Conservation (phyloP, 23 red algal genomes). For the Gracilaria caudata region DNA sequence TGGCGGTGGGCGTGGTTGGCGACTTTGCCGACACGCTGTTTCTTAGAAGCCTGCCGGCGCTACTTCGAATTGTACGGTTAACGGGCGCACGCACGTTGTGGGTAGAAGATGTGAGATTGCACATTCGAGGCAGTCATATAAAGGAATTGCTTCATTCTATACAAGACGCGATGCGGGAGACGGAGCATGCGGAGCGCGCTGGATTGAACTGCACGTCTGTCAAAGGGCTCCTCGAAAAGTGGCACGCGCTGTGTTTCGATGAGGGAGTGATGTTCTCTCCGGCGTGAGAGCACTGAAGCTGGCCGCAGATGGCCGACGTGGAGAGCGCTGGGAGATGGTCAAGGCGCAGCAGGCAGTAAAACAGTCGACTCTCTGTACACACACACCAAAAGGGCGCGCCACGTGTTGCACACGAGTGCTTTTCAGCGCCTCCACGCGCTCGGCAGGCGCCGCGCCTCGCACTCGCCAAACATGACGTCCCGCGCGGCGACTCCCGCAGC, state of each 20-base stretch:
- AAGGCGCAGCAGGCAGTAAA: no score
- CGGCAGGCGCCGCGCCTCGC: no score
- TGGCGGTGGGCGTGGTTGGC: constrained; percentile 7
- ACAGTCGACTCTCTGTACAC: no score
- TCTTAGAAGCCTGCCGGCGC: background rate
- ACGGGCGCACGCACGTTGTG: background rate
- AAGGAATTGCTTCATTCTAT: background rate
- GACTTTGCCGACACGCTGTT: background rate
- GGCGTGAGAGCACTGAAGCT: background rate
- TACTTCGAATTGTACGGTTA: background rate
- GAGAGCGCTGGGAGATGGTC: no score
- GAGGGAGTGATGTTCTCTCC: background rate
- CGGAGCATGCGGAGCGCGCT: background rate
- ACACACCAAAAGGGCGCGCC: background rate
- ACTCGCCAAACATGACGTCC: no score
- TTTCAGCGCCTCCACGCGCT: background rate
- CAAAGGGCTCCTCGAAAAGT: background rate
- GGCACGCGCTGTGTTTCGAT: constrained; percentile 14
- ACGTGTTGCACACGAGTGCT: background rate
- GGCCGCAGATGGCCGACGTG: no score
- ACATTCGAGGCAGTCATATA: background rate
- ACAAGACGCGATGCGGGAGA: background rate
- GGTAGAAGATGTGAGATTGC: constrained; percentile 2
- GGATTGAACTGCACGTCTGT: background rate
- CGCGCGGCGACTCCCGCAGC: no score